These are phyloP conservation scores for Cryphonectria japonica DNA, from an alignment of 2,329 filamentous ascomycete species.

Conservation along the genomic window DNA sequence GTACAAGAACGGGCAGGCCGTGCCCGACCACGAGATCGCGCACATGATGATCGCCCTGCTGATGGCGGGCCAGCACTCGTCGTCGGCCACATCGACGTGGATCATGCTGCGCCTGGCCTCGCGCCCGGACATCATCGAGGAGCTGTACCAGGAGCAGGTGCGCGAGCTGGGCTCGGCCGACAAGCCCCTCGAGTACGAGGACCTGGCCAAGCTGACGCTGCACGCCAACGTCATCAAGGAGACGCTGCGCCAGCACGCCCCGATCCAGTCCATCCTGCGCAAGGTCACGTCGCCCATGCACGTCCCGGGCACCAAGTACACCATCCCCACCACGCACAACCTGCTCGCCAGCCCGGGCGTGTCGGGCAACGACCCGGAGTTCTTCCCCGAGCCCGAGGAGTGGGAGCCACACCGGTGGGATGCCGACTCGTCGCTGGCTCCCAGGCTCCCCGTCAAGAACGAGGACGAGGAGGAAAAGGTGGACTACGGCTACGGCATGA, in stretches of 20 bases:
- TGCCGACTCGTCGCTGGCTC: conserved; percentile 60
- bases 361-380: conserved; percentile 69
- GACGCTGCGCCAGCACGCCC: conserved; percentile 86
- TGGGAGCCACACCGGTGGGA: conserved; percentile 97
- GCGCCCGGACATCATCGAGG: conserved; percentile 69
- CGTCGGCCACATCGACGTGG: conserved; percentile 77
- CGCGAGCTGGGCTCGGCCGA: conserved; percentile 73
- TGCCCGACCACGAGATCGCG: conserved; percentile 77
- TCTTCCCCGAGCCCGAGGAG: conserved; percentile 79
- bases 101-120: conserved; percentile 75
- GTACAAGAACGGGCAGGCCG: conserved; percentile 72
- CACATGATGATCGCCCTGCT: conserved; percentile 87
- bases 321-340: conserved; percentile 78
- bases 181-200: conserved; percentile 75
- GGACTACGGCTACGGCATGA: conserved; percentile 91
- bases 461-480: conserved; percentile 72
- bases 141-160: conserved; percentile 78
- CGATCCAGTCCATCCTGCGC: conserved; percentile 94
- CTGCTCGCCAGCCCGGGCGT: conserved; percentile 87
- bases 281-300: conserved; percentile 88
- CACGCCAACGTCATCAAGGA: conserved; percentile 88
- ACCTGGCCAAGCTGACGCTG: conserved; percentile 76
- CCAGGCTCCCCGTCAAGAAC: conserved; percentile 47
- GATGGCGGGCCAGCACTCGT: conserved; percentile 84
- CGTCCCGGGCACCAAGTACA: conserved; percentile 79